A percentile compares a stretch with the other conserved stretches of the same genome.
These are phyloP conservation scores for Lepidopterella palustris DNA, from an alignment of 495 filamentous ascomycete genomes.

Conservation along the genomic window DNA sequence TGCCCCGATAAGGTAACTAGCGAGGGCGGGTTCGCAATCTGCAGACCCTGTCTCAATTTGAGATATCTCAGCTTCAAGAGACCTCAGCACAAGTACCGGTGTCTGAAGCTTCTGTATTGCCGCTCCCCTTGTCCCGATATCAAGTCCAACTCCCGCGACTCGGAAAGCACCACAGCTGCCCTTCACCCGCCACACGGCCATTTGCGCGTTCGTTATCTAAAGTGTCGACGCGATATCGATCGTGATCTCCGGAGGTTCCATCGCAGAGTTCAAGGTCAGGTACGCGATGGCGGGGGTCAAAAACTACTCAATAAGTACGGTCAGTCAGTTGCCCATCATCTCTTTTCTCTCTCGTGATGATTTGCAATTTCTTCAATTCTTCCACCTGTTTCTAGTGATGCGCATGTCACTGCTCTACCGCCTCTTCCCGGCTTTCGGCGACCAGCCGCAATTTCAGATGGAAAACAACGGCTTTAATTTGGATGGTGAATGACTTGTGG, in stretches of 20 bases:
- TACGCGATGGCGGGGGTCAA: neutral
- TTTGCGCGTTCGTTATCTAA: no score
- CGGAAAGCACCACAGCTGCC: no score
- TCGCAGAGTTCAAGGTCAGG: neutral
- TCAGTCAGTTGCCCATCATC: neutral
- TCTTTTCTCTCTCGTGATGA: neutral
- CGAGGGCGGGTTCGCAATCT: neutral
- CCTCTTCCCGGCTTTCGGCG: neutral
- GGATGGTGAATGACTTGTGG: neutral
- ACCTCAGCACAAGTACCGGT: neutral
- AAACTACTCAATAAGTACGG: neutral
- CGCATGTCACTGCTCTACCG: neutral
- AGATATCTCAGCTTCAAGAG: neutral
- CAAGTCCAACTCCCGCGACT: no score
- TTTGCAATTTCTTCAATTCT: neutral
- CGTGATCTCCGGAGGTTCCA: neutral
- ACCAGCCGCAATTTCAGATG: neutral
- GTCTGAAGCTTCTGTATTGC: neutral
- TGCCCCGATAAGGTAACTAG: slow-evolving; percentile 16
- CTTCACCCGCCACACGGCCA: no score
- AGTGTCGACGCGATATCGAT: no score
- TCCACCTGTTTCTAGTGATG: neutral
- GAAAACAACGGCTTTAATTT: neutral
- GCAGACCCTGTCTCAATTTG: neutral
- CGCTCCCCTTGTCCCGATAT: neutral